A percentile compares a stretch with the other conserved stretches of the same genome.
phyloP scores from a whole-genome alignment of 192 early-diverging fungal genomes.

The Geranomyces michiganensis region DNA sequence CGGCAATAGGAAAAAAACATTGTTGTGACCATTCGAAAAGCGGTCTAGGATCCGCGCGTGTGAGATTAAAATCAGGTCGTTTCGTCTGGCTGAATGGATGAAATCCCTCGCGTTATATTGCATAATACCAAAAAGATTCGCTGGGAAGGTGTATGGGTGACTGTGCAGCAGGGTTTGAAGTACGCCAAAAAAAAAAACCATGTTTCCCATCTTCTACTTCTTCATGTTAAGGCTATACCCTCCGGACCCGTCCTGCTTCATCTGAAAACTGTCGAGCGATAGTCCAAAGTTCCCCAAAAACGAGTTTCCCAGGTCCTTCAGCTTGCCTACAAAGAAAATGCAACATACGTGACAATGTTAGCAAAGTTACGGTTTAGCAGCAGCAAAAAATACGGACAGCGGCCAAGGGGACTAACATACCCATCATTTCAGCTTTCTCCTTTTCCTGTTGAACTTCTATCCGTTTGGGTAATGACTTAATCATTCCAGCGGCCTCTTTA shows the following conservation, averaged over 20 bases:
- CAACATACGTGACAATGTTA: no score
- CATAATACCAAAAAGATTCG: no score
- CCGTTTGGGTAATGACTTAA: conserved; percentile 47
- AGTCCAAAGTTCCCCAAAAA: conserved; percentile 76
- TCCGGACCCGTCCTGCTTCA: conserved; percentile 60
- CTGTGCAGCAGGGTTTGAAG: no score
- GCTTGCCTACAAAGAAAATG: conserved; percentile 41
- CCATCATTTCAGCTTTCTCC: conserved; percentile 73
- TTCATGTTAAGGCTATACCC: conserved; percentile 68
- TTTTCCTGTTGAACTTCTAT: conserved; percentile 57
- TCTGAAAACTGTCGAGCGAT: conserved; percentile 72
- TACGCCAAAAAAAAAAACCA: no score
- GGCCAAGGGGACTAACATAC: conserved; percentile 3
- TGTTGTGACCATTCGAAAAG: no score
- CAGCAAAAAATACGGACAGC: background rate
- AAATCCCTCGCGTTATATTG: no score
- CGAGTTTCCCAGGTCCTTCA: conserved; percentile 74
- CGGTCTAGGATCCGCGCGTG: no score
- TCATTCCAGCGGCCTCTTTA: conserved; percentile 33
- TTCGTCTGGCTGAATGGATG: no score
- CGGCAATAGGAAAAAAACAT: no score
- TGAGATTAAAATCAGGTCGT: no score
- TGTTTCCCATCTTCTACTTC: background rate
- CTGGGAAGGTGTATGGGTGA: no score
- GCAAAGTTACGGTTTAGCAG: no score